Evolutionary conservation across 2,329 filamentous ascomycete genomes (phyloP).

Genomic region (Diaporthe sp.): DNA sequence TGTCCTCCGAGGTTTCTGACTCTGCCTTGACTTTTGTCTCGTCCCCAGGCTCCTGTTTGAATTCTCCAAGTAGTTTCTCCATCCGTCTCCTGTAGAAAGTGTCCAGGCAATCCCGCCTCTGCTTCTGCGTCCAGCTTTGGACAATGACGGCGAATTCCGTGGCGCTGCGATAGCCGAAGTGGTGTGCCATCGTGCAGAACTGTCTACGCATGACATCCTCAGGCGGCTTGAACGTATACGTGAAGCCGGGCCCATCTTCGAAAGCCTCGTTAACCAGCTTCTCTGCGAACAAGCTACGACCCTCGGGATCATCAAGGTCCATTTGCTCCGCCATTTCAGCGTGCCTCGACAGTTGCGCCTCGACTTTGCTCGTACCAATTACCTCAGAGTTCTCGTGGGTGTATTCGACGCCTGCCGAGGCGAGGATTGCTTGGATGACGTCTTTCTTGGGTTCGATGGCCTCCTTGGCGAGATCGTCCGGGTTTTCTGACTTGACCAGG

Average conservation of each 20-base stretch:
- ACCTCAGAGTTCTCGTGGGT: slow-evolving; percentile 98
- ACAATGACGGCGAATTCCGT: slow-evolving; percentile 91
- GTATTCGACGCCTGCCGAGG: slow-evolving; percentile 90
- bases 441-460: slow-evolving; percentile 68
- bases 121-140: slow-evolving; percentile 88
- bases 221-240: slow-evolving; percentile 77
- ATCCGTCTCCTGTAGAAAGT: slow-evolving; percentile 81
- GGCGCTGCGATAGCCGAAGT: slow-evolving; percentile 80
- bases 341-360: slow-evolving; percentile 82
- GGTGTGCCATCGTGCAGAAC: slow-evolving; percentile 90
- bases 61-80: slow-evolving; percentile 57
- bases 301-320: slow-evolving; percentile 47
- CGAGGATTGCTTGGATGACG: slow-evolving; percentile 88
- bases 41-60: slow-evolving; percentile 41
- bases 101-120: slow-evolving; percentile 83
- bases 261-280: slow-evolving; percentile 54
- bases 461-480: slow-evolving; percentile 50
- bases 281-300: slow-evolving; percentile 70
- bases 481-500: slow-evolving; percentile 64
- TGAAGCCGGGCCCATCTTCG: slow-evolving; percentile 42
- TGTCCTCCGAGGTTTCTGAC: slow-evolving; percentile 22
- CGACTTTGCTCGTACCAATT: slow-evolving; percentile 91
- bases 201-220: slow-evolving; percentile 81
- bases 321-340: slow-evolving; percentile 73
- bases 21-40: slow-evolving; percentile 37